These are phyloP conservation scores for Medicago lupulina DNA, from an alignment of 306 rosid species.

Conservation along the genomic window DNA sequence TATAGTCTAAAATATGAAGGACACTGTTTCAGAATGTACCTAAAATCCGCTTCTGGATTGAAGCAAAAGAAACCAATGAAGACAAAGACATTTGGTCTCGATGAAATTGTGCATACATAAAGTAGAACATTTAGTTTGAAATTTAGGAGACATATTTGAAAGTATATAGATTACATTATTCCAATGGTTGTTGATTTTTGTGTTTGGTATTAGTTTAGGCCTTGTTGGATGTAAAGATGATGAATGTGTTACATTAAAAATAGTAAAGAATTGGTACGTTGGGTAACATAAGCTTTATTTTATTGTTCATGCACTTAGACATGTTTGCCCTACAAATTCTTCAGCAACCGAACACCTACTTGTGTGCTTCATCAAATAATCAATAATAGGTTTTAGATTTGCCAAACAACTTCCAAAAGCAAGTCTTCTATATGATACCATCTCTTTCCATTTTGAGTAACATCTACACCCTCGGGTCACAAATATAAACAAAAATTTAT, in stretches of 20 bases:
- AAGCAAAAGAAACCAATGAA: constrained; percentile 39
- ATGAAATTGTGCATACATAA: constrained; percentile 20
- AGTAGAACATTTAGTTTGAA: constrained; percentile 38
- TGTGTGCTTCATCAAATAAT: constrained; percentile 37
- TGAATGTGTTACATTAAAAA: constrained; percentile 17
- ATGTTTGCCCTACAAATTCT: constrained; percentile 48
- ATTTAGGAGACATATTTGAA: constrained; percentile 45
- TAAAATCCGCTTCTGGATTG: constrained; percentile 29
- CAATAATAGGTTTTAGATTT: constrained; percentile 37
- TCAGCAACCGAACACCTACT: constrained; percentile 50
- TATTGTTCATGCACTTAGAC: constrained; percentile 49
- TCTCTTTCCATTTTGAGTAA: constrained; percentile 27
- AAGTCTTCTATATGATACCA: not conserved
- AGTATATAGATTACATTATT: constrained; percentile 8
- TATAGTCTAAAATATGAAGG: constrained; percentile 3
- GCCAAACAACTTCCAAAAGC: constrained; percentile 35
- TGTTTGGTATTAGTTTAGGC: constrained; percentile 34
- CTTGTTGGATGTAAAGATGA: constrained; percentile 28
- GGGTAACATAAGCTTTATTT: constrained; percentile 24
- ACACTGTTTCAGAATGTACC: constrained; percentile 8
- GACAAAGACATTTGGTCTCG: constrained; percentile 38
- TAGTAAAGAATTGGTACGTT: constrained; percentile 28
- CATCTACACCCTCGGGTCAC: too few relatives aligned
- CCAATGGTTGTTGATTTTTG: constrained; percentile 31
- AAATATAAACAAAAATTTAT: too few relatives aligned